phyloP scores from a whole-genome alignment of 805 yeast genomes.

The Sungouiozyma ichnusensis region DNA sequence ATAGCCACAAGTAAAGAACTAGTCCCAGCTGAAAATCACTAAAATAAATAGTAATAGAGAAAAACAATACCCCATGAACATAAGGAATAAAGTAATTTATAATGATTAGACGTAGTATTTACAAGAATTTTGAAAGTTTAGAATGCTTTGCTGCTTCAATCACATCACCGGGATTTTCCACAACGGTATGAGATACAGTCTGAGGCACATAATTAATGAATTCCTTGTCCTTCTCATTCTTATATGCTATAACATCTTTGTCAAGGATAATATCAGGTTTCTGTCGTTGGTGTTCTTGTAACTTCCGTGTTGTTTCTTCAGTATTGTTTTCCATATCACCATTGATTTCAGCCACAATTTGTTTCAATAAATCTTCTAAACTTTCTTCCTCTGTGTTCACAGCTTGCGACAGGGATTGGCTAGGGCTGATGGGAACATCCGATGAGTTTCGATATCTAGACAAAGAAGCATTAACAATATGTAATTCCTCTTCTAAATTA shows the following conservation, averaged over 20 bases:
- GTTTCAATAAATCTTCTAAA: conserved; percentile 23
- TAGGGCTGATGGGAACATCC: not conserved
- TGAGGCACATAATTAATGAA: conserved; percentile 21
- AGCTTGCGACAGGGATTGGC: conserved; percentile 7
- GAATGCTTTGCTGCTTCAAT: conserved; percentile 30
- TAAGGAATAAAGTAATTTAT: not conserved
- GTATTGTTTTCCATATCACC: not conserved
- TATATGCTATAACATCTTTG: conserved; percentile 10
- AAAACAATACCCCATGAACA: too few relatives aligned
- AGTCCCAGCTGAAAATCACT: too few relatives aligned
- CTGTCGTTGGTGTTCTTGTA: not conserved
- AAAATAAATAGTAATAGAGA: too few relatives aligned
- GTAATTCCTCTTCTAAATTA: conserved; percentile 34
- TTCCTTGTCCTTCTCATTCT: conserved; percentile 19
- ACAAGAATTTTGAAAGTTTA: conserved; percentile 30
- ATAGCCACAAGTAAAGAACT: too few relatives aligned
- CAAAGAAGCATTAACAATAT: conserved; percentile 29
- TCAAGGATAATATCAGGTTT: conserved; percentile 15
- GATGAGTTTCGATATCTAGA: conserved; percentile 2
- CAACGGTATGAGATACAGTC: conserved; percentile 29
- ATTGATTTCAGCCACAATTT: conserved; percentile 16
- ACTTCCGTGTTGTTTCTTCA: not conserved
- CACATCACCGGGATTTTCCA: conserved; percentile 33
- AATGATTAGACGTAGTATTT: conserved; percentile 1
- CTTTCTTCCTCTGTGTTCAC: conserved; percentile 16